phyloP scores from a whole-genome alignment of 192 early-diverging fungal species.

The Cladochytrium replicatum region DNA sequence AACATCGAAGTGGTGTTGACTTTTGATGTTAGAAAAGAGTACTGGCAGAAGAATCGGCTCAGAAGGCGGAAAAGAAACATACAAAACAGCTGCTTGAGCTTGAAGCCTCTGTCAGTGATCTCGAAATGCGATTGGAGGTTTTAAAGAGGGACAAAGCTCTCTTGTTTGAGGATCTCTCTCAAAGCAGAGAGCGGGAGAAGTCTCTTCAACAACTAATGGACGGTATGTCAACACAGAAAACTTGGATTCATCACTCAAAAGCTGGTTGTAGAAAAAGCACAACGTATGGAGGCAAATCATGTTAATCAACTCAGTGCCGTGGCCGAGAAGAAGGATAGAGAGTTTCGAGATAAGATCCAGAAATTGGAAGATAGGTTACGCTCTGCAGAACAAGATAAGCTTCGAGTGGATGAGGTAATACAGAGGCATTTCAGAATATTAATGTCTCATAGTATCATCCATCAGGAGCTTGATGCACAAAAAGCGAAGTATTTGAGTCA shows the following conservation, averaged over 20 bases:
- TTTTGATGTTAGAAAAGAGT: slow-evolving; percentile 16
- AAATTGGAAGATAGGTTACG: slow-evolving; percentile 17
- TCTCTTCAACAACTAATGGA: slow-evolving; percentile 9
- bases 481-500: slow-evolving; percentile 14
- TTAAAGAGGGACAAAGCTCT: slow-evolving; percentile 30
- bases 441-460: background rate
- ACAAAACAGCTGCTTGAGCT: slow-evolving; percentile 20
- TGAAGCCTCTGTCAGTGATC: slow-evolving; percentile 23
- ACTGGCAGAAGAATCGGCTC: slow-evolving; percentile 9
- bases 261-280: slow-evolving; percentile 10
- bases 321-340: slow-evolving; percentile 16
- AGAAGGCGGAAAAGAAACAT: slow-evolving; percentile 1
- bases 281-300: slow-evolving; percentile 9
- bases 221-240: slow-evolving; percentile 9
- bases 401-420: slow-evolving; percentile 11
- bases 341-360: slow-evolving; percentile 4
- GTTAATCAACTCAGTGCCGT: slow-evolving; percentile 11
- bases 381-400: slow-evolving; percentile 8
- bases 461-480: slow-evolving; percentile 13
- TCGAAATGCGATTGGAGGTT: slow-evolving; percentile 27
- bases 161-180: slow-evolving; percentile 34
- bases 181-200: slow-evolving; percentile 25
- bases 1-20: background rate
- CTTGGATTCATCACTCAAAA: background rate
- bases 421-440: background rate